phyloP scores from a whole-genome alignment of 2,329 filamentous ascomycete species.

The Phyllosticta citribraziliensis region DNA sequence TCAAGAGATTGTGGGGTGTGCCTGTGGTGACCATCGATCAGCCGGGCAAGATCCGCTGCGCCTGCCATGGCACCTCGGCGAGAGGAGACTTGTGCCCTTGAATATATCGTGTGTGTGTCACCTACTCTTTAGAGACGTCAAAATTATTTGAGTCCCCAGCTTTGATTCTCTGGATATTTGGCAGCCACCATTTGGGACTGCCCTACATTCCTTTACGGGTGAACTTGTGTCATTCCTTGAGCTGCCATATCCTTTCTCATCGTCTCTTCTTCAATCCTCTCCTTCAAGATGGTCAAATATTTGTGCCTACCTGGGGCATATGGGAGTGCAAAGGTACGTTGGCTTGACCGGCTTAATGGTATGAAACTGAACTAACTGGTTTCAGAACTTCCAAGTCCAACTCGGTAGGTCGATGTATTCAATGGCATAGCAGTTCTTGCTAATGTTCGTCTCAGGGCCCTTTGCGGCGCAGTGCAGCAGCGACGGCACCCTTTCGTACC shows the following conservation, averaged over 20 bases:
- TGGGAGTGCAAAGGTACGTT: slow-evolving; percentile 45
- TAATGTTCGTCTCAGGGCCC: slow-evolving; percentile 18
- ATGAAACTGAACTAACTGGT: background rate
- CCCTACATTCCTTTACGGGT: too few species aligned
- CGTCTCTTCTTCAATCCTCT: background rate
- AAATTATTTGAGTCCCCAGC: too few species aligned
- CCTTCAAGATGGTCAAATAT: slow-evolving; percentile 36
- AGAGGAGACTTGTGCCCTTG: background rate
- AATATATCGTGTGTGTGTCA: background rate
- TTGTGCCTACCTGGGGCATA: slow-evolving; percentile 50
- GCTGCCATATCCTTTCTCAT: background rate
- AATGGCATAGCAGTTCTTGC: background rate
- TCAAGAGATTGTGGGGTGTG: background rate
- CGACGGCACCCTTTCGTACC: slow-evolving; percentile 40
- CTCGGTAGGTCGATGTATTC: slow-evolving; percentile 31
- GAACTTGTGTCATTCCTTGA: background rate
- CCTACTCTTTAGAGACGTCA: background rate
- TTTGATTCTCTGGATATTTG: too few species aligned
- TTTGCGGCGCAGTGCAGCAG: slow-evolving; percentile 39
- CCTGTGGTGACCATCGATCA: background rate
- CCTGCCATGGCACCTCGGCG: background rate
- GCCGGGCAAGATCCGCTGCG: background rate
- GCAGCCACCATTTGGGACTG: too few species aligned
- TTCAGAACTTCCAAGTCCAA: slow-evolving; percentile 48
- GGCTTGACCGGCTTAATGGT: background rate